Conservation (phyloP, 768 basidiomycete genomes). For the Russula virescens region DNA sequence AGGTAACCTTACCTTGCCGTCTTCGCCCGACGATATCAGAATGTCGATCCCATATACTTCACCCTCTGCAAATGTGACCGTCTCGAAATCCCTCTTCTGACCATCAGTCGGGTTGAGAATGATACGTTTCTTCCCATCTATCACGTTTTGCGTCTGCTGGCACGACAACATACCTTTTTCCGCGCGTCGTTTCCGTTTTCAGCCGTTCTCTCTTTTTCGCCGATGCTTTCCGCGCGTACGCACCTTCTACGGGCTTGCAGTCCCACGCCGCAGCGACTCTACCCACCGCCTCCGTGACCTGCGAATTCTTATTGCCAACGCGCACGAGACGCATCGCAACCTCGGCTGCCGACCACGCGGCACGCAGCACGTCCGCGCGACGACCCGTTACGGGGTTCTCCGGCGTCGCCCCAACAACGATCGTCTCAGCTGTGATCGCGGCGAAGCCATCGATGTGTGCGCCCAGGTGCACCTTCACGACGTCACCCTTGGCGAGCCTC, state of each 20-base stretch:
- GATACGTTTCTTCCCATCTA: constrained; percentile 94
- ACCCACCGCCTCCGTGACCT: constrained; percentile 79
- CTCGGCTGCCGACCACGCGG: constrained; percentile 91
- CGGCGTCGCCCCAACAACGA: constrained; percentile 77
- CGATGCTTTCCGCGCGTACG: constrained; percentile 21
- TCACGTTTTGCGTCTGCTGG: constrained; percentile 89
- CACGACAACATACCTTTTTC: constrained; percentile 91
- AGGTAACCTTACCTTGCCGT: constrained; percentile 69
- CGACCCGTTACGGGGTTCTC: constrained; percentile 74
- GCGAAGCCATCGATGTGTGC: constrained; percentile 98
- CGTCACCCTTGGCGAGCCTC: constrained; percentile 74
- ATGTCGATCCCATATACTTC: constrained; percentile 96
- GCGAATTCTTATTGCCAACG: constrained; percentile 93
- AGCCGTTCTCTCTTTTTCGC: neutral
- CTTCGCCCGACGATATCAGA: constrained; percentile 78
- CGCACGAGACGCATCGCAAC: constrained; percentile 87
- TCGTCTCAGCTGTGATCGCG: constrained; percentile 86
- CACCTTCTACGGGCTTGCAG: constrained; percentile 94
- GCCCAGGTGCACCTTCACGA: constrained; percentile 94
- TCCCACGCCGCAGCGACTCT: constrained; percentile 67
- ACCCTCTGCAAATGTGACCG: constrained; percentile 80
- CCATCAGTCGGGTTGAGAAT: constrained; percentile 83
- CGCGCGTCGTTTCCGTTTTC: constrained; percentile 6
- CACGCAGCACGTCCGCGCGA: constrained; percentile 87
- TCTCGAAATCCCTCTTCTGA: constrained; percentile 83